phyloP scores from a whole-genome alignment of 208 protist genomes.

The Leishmania amazonensis region DNA sequence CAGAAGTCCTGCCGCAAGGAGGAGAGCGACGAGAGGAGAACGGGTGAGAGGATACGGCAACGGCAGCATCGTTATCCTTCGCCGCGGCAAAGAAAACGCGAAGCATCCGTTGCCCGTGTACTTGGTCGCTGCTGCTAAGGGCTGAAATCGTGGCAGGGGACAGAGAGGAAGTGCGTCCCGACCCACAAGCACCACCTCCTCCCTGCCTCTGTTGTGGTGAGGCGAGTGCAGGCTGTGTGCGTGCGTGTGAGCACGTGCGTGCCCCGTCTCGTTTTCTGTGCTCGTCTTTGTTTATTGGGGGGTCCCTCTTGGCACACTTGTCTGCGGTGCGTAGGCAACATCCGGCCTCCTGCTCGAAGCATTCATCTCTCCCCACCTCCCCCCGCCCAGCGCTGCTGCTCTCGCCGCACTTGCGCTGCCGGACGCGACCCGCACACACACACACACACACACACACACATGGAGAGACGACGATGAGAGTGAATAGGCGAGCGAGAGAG shows the following conservation, averaged over 20 bases:
- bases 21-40: neutral
- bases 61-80: too few relatives aligned
- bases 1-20: neutral
- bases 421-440: neutral
- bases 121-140: neutral
- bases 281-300: neutral
- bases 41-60: too few relatives aligned
- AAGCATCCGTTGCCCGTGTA: neutral
- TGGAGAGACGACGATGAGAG: neutral
- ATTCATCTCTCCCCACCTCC: neutral
- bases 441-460: neutral
- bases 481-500: neutral
- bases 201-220: neutral
- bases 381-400: neutral
- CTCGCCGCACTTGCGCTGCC: neutral
- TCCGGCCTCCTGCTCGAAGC: too few relatives aligned
- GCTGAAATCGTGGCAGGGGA: neutral
- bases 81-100: neutral
- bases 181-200: neutral
- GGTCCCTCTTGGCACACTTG: neutral
- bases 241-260: neutral
- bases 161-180: neutral
- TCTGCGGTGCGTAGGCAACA: neutral
- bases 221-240: neutral
- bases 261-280: neutral